These are phyloP conservation scores for Oryza punctata DNA, from an alignment of 176 grass and related monocot species.

Conservation along the genomic window DNA sequence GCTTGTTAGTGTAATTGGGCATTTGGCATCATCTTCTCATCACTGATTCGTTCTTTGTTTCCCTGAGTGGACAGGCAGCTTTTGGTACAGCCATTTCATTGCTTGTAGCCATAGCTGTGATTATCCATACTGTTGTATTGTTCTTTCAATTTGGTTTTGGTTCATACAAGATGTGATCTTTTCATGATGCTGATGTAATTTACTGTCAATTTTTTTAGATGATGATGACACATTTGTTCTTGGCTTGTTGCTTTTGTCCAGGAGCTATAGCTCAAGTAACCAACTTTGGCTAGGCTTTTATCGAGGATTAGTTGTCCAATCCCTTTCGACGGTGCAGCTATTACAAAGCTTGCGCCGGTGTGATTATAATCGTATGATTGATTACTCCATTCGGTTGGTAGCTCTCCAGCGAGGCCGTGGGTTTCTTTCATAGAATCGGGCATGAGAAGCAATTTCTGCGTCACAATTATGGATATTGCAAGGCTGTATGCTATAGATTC, in stretches of 20 bases:
- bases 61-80: slow-evolving; percentile 9
- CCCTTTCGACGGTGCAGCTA: not conserved
- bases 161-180: slow-evolving; percentile 1
- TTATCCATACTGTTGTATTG: not conserved
- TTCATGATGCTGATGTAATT: slow-evolving; percentile 1
- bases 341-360: slow-evolving; percentile 2
- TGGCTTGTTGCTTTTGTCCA: not conserved
- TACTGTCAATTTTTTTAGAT: not conserved
- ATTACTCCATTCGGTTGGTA: slow-evolving; percentile 34
- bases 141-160: not conserved
- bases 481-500: slow-evolving; percentile 16
- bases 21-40: not conserved
- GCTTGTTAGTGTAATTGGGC: not conserved
- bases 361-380: slow-evolving; percentile 29
- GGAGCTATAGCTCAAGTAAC: not conserved
- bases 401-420: slow-evolving; percentile 26
- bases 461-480: not conserved
- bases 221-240: not conserved
- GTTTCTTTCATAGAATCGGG: slow-evolving; percentile 1
- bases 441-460: not conserved
- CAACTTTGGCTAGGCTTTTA: slow-evolving; percentile 5
- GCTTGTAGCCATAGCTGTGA: slow-evolving; percentile 8
- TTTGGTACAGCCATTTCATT: slow-evolving; percentile 23
- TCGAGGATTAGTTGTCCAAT: slow-evolving; percentile 15
- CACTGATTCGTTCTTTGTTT: slow-evolving; percentile 16